Evolutionary conservation across 2,329 filamentous ascomycete genomes (phyloP), one percentile per base, ranked within the genome.

Genomic region (Talaromyces islandicus): DNA sequence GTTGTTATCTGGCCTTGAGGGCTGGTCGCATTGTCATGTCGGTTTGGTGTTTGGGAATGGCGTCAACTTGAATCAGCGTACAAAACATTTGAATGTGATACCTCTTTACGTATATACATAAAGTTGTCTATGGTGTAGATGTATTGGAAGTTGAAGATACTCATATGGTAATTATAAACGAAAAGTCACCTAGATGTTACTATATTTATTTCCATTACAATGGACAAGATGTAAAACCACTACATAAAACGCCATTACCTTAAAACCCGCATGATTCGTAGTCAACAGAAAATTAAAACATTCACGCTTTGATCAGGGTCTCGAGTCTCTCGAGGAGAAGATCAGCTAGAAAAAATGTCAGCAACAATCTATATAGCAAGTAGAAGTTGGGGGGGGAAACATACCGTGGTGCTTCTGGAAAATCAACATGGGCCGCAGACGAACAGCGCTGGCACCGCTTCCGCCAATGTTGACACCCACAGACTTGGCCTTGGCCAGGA

Each of bases 381-480:
- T 32, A 57, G 10, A 38, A 55, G 7, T 2, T 24, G 19, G 7
- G 21, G 14, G n/a, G 11, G 21, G 21, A n/a, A 43, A 38, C 77
- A 70, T 69, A 79, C 78, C 92, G 76, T 97, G 93, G 73, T 89
- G 85, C 82, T 91, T 85, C 85, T 96, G 89, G 81, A 97, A 94
- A 70, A 92, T 88, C 68, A 97, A 78, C 92, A 96, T 96, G 50
- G 92, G 92, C 68, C 92, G 81, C 72, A 97, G 78, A 56, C 92
- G 81, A 12, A 97, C 89, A 29, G 92, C 91, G 58, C 70, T 80
- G 69, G 83, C 82, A 14, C 92, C 92, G 67, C 87, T 88, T 56
- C 92, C 92, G 63, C 92, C 92, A 72, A 96, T 90, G 78, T 96
- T 96, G 73, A 96, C 78, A 63, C 92, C 92, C 32, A 90, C 80